These are phyloP conservation scores for Amylostereum areolatum DNA, from an alignment of 1,284 basidiomycete species.

Conservation along the genomic window DNA sequence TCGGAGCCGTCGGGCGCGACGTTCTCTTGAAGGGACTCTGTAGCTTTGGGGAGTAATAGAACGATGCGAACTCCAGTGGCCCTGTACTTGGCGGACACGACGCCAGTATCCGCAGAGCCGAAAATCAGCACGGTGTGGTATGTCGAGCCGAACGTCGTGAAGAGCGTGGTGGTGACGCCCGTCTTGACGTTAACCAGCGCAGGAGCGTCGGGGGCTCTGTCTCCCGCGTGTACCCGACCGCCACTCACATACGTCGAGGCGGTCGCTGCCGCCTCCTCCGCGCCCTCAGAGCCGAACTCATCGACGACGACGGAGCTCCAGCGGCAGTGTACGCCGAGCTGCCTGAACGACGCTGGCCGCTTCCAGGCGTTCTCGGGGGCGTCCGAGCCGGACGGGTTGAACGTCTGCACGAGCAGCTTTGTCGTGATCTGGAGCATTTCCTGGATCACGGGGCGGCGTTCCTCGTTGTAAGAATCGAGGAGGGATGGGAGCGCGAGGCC, in stretches of 20 bases:
- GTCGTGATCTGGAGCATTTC: slow-evolving; percentile 17
- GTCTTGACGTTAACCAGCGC: slow-evolving; percentile 1
- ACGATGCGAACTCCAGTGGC: too few relatives aligned
- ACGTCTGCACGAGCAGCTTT: slow-evolving; percentile 2
- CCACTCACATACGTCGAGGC: too few relatives aligned
- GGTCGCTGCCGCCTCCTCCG: too few relatives aligned
- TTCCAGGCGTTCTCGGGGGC: not conserved
- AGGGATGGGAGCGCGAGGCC: slow-evolving; percentile 10
- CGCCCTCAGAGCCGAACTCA: too few relatives aligned
- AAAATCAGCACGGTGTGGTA: slow-evolving; percentile 4
- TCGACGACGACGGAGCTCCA: slow-evolving; percentile 16
- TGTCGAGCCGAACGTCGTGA: not conserved
- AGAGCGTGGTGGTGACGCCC: not conserved
- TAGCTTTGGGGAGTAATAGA: too few relatives aligned
- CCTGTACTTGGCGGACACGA: too few relatives aligned
- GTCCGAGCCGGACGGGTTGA: slow-evolving; percentile 1
- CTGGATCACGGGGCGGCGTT: slow-evolving; percentile 19
- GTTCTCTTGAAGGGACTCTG: not conserved
- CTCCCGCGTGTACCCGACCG: not conserved
- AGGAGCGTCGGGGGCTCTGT: slow-evolving; percentile 1
- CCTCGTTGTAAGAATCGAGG: slow-evolving; percentile 16
- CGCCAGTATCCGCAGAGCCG: too few relatives aligned
- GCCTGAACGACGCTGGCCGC: slow-evolving; percentile 8
- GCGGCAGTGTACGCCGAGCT: slow-evolving; percentile 17
- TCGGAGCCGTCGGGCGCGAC: too few relatives aligned